These are phyloP conservation scores for Hortiboletus rubellus DNA, from an alignment of 1,284 basidiomycete species.

Conservation along the genomic window DNA sequence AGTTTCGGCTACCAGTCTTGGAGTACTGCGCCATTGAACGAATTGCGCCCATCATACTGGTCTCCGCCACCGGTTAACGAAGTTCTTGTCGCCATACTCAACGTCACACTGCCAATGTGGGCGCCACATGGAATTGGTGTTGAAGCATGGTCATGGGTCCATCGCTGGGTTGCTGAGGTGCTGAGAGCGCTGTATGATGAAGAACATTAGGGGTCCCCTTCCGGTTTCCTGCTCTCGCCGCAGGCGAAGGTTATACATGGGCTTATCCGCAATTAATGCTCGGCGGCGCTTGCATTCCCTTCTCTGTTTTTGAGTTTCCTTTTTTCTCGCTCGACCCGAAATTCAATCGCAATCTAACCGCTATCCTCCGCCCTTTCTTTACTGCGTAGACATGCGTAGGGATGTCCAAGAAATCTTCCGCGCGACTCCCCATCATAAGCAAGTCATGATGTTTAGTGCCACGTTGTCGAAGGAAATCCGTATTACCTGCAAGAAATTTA, in stretches of 20 bases:
- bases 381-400: constrained; percentile 93
- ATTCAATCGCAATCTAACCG: constrained; percentile 54
- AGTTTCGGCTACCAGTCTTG: constrained; percentile 52
- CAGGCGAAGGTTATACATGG: constrained; percentile 18
- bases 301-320: constrained; percentile 40
- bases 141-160: constrained; percentile 36
- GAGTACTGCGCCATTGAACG: constrained; percentile 45
- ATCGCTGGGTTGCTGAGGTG: constrained; percentile 32
- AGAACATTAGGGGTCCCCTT: constrained; percentile 23
- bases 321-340: constrained; percentile 51
- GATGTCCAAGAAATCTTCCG: constrained; percentile 99
- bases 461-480: constrained; percentile 98
- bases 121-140: constrained; percentile 38
- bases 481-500: constrained; percentile 99
- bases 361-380: constrained; percentile 46
- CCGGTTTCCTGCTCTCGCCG: constrained; percentile 20
- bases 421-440: constrained; percentile 99
- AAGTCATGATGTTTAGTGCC: constrained; percentile 99
- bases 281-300: constrained; percentile 11
- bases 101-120: constrained; percentile 45
- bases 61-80: constrained; percentile 37
- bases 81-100: constrained; percentile 55
- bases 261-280: constrained; percentile 11
- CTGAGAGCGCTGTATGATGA: constrained; percentile 26
- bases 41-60: constrained; percentile 42